These are phyloP conservation scores for Macrocybe sp. DNA, from an alignment of 1,284 basidiomycete genomes.

Conservation along the genomic window DNA sequence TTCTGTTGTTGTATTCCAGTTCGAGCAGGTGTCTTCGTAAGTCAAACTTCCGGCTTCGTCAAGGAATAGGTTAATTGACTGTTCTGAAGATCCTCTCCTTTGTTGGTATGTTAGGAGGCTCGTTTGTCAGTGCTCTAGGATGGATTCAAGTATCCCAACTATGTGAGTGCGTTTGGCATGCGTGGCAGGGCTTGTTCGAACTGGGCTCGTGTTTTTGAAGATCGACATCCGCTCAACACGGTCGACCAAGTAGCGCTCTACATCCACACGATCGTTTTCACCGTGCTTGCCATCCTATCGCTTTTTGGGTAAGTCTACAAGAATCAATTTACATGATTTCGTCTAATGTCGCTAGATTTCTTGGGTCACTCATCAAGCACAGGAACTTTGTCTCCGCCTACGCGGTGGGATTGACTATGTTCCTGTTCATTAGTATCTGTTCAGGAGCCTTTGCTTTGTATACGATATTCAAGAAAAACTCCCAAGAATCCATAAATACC, in stretches of 20 bases:
- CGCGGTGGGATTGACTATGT: conserved; percentile 38
- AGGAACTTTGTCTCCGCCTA: conserved; percentile 45
- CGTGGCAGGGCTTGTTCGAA: not conserved
- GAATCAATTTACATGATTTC: not conserved
- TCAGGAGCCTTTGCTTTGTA: conserved; percentile 43
- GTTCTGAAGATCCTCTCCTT: conserved; percentile 35
- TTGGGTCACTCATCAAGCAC: conserved; percentile 43
- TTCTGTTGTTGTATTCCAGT: conserved; percentile 64
- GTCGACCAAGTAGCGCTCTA: conserved; percentile 41
- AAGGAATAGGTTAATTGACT: not conserved
- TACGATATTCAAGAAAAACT: conserved; percentile 36
- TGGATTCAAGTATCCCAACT: conserved; percentile 39
- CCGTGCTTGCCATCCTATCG: conserved; percentile 41
- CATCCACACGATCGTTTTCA: conserved; percentile 41
- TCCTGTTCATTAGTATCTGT: conserved; percentile 40
- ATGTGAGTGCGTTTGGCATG: conserved; percentile 19
- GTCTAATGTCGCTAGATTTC: conserved; percentile 30
- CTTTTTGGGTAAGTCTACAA: conserved; percentile 42
- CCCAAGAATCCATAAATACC: conserved; percentile 23
- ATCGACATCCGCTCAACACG: conserved; percentile 22
- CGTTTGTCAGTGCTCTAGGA: conserved; percentile 34
- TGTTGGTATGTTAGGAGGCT: conserved; percentile 36
- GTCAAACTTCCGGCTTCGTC: conserved; percentile 13
- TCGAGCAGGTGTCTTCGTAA: conserved; percentile 53
- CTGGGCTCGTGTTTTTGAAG: conserved; percentile 1